Evolutionary conservation across 1,284 basidiomycete genomes (phyloP).

Genomic region (Pseudozyma sp.): DNA sequence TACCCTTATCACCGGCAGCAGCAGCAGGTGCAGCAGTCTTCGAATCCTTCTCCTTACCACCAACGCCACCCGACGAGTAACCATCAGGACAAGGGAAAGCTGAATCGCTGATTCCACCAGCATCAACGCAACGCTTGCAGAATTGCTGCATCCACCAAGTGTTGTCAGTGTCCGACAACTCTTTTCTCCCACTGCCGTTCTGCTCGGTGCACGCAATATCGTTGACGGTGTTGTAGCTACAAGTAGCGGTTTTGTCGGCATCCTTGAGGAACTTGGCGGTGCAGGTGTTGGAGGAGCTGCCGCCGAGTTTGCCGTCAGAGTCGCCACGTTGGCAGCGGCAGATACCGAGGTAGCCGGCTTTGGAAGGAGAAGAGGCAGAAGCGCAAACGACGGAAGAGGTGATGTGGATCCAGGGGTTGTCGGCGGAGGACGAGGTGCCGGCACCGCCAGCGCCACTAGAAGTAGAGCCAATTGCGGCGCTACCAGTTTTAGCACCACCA

Average conservation of each 20-base stretch:
- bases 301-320: neutral
- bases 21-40: neutral
- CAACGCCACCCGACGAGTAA: neutral
- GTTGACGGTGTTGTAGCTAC: neutral
- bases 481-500: no score
- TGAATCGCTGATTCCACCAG: slow-evolving; percentile 8
- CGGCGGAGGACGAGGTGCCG: no score
- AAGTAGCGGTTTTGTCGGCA: slow-evolving; percentile 1
- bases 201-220: slow-evolving; percentile 5
- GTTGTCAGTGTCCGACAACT: slow-evolving; percentile 1
- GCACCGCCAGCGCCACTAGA: no score
- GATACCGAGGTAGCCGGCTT: neutral
- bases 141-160: slow-evolving; percentile 22
- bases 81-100: slow-evolving; percentile 6
- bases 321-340: neutral
- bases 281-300: neutral
- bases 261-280: slow-evolving; percentile 3
- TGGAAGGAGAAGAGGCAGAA: neutral
- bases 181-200: neutral
- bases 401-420: neutral
- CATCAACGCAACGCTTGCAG: slow-evolving; percentile 17
- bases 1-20: neutral
- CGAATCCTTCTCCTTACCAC: neutral
- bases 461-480: no score
- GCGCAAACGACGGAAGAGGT: neutral